Conservation (phyloP, 1,284 basidiomycete species). For the Leccinum pallidistipes region DNA sequence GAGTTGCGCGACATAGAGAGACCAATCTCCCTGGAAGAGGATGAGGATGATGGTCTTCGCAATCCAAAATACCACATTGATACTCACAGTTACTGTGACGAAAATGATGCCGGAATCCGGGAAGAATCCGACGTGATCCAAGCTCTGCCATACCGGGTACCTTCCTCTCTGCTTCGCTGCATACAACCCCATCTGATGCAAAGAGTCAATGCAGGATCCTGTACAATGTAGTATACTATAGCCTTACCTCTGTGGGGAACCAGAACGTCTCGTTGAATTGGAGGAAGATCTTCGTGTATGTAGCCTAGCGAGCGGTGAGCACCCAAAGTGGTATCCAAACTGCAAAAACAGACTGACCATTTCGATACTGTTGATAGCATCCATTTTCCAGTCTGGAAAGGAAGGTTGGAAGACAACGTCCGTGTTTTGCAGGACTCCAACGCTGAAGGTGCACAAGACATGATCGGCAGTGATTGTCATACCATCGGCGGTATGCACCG, state of each 20-base stretch:
- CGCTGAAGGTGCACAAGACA: slow-evolving; percentile 62
- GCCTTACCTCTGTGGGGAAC: slow-evolving; percentile 61
- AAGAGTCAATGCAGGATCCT: background rate
- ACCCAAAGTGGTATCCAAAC: background rate
- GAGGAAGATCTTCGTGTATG: slow-evolving; percentile 72
- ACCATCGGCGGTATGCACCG: slow-evolving; percentile 47
- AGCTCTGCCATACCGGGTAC: slow-evolving; percentile 70
- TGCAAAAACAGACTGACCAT: slow-evolving; percentile 45
- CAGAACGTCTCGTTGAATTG: slow-evolving; percentile 67
- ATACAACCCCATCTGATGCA: slow-evolving; percentile 56
- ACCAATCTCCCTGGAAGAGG: slow-evolving; percentile 16
- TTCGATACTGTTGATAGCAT: slow-evolving; percentile 63
- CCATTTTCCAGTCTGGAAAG: slow-evolving; percentile 63
- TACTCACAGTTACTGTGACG: slow-evolving; percentile 61
- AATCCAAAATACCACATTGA: background rate
- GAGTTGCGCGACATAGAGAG: slow-evolving; percentile 43
- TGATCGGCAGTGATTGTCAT: slow-evolving; percentile 49
- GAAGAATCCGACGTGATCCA: slow-evolving; percentile 60
- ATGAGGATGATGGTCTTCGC: background rate
- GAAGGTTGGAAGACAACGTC: slow-evolving; percentile 57
- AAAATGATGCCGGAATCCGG: slow-evolving; percentile 63
- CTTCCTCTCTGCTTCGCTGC: slow-evolving; percentile 62
- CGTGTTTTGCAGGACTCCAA: slow-evolving; percentile 61
- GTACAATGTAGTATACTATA: background rate
- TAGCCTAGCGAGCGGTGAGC: slow-evolving; percentile 37